These are phyloP conservation scores for Hymenotorrendiella dingleyae DNA, from an alignment of 2,329 filamentous ascomycete genomes.

Conservation along the genomic window DNA sequence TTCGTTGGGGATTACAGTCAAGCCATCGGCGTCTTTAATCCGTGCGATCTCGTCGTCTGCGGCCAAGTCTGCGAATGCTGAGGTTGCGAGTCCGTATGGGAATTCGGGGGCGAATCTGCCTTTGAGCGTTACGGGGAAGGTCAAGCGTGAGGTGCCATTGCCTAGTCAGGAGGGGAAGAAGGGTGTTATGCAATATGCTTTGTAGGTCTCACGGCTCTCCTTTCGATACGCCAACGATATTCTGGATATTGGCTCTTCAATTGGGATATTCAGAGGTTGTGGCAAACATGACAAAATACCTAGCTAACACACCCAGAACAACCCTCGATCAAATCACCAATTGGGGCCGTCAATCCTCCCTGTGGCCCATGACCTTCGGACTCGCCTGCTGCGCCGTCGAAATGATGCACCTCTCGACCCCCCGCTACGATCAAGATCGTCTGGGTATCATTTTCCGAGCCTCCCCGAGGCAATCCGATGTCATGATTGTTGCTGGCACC, in stretches of 20 bases:
- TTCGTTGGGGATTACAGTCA: conserved; percentile 45
- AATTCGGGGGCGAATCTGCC: conserved; percentile 46
- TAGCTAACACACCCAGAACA: conserved; percentile 44
- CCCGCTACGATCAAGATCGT: conserved; percentile 83
- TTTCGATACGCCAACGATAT: background rate
- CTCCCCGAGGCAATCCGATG: conserved; percentile 79
- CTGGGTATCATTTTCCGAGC: conserved; percentile 88
- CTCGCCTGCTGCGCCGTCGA: conserved; percentile 86
- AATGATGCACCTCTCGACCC: conserved; percentile 89
- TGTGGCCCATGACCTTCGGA: conserved; percentile 86
- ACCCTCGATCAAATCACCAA: conserved; percentile 74
- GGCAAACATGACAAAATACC: background rate
- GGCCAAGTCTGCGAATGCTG: conserved; percentile 55
- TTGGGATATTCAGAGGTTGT: background rate
- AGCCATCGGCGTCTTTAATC: conserved; percentile 56
- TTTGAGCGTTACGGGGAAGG: conserved; percentile 41
- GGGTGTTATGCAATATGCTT: conserved; percentile 75
- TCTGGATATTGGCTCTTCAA: background rate
- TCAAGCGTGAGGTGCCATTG: conserved; percentile 67
- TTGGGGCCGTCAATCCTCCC: conserved; percentile 77
- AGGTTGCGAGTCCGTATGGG: conserved; percentile 47
- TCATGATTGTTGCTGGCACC: conserved; percentile 91
- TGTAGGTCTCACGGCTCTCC: conserved; percentile 51
- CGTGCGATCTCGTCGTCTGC: conserved; percentile 62
- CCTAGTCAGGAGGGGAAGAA: conserved; percentile 75